Evolutionary conservation across 2,329 filamentous ascomycete genomes (phyloP).

Genomic region (Trichoderma harzianum): DNA sequence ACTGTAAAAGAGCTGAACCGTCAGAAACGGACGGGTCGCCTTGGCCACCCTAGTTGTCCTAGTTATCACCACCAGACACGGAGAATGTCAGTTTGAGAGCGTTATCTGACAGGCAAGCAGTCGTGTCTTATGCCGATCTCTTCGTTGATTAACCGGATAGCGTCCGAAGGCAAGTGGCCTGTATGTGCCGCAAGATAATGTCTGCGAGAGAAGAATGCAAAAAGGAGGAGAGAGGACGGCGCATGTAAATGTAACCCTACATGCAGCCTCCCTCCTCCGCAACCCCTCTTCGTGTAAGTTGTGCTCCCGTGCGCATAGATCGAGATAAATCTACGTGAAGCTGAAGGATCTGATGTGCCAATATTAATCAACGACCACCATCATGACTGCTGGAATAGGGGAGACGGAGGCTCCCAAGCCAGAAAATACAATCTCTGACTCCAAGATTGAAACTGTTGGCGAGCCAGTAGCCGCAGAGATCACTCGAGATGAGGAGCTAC

Average conservation of each 20-base stretch:
- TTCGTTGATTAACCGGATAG: not conserved
- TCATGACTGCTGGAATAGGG: not conserved
- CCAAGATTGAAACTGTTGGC: not conserved
- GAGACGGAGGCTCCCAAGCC: not conserved
- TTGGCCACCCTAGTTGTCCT: not conserved
- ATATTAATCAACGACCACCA: not conserved
- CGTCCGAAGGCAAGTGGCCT: not conserved
- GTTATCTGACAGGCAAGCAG: not conserved
- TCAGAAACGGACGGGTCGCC: not conserved
- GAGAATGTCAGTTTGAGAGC: not conserved
- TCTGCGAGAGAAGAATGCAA: not conserved
- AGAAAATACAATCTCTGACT: not conserved
- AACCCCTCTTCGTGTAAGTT: constrained; percentile 8
- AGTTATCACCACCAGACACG: not conserved
- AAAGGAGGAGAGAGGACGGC: not conserved
- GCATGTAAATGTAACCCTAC: constrained; percentile 12
- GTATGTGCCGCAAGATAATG: not conserved
- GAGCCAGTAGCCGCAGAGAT: not conserved
- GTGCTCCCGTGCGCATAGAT: not conserved
- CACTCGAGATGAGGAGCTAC: not conserved
- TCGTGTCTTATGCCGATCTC: not conserved
- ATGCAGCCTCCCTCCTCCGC: not conserved
- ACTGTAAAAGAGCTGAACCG: not conserved
- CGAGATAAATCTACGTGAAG: not conserved
- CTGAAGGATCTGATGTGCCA: not conserved